Evolutionary conservation across 139 green algal species (phyloP).

Genomic region (Tetratostichococcus sp.): DNA sequence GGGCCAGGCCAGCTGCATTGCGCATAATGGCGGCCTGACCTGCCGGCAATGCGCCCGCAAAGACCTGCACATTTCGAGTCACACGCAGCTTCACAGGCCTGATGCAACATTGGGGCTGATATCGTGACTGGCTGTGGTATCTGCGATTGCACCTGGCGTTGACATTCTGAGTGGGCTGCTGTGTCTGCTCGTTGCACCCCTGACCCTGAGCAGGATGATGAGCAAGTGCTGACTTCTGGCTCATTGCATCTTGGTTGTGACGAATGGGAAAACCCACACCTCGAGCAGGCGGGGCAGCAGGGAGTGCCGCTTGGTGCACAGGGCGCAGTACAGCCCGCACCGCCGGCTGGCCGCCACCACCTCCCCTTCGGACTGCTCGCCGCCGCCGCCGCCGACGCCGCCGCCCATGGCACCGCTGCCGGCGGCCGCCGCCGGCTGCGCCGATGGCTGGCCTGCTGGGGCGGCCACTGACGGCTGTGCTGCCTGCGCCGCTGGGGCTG

Average conservation of each 20-base stretch:
- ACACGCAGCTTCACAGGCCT: no score
- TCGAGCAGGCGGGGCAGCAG: slow-evolving; percentile 55
- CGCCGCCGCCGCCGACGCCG: neutral
- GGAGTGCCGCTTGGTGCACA: slow-evolving; percentile 56
- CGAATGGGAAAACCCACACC: no score
- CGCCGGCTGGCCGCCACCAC: slow-evolving; percentile 21
- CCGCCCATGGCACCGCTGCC: neutral
- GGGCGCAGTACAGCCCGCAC: slow-evolving; percentile 57
- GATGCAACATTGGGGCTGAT: no score
- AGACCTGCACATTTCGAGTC: neutral
- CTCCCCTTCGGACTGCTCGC: slow-evolving; percentile 15
- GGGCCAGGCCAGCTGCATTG: slow-evolving; percentile 38
- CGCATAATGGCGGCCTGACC: slow-evolving; percentile 15
- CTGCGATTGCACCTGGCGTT: no score
- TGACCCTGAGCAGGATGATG: no score
- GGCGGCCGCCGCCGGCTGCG: neutral
- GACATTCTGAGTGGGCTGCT: no score
- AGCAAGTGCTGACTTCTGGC: no score
- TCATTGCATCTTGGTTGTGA: no score
- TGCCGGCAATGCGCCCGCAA: neutral
- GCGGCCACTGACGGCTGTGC: no score
- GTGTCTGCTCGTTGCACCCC: no score
- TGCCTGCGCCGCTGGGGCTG: neutral
- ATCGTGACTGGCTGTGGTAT: no score
- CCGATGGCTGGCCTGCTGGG: no score